These are phyloP conservation scores for Amanita muscaria DNA, from an alignment of 768 basidiomycete genomes.

Conservation along the genomic window DNA sequence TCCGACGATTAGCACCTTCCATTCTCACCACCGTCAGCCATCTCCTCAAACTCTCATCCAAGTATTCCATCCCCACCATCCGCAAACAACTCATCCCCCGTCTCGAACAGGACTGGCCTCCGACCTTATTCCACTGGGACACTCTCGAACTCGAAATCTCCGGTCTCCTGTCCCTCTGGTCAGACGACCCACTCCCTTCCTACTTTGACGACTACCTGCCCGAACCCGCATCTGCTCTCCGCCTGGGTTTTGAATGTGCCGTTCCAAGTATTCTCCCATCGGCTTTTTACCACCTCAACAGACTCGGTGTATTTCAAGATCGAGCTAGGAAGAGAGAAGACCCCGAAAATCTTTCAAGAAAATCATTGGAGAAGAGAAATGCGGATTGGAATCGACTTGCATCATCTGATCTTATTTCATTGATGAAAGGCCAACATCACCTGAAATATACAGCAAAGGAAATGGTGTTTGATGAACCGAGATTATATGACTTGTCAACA, in stretches of 20 bases:
- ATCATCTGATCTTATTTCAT: not conserved
- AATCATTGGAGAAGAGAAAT: not conserved
- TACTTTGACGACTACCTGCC: constrained; percentile 1
- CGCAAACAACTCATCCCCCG: not conserved
- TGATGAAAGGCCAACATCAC: not conserved
- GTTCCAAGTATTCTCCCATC: constrained; percentile 6
- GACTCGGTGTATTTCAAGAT: not conserved
- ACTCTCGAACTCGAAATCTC: not conserved
- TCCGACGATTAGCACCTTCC: not conserved
- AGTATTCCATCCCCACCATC: not conserved
- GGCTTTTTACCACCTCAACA: constrained; percentile 8
- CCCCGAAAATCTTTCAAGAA: not conserved
- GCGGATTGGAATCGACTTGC: not conserved
- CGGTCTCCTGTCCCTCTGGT: not conserved
- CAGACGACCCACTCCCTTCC: not conserved
- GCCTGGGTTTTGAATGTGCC: constrained; percentile 6
- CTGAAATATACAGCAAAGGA: not conserved
- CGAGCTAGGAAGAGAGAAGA: not conserved
- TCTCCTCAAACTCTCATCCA: not conserved
- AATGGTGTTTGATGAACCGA: not conserved
- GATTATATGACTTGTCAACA: not conserved
- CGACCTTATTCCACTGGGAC: not conserved
- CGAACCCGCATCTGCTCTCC: constrained; percentile 9
- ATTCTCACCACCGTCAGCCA: not conserved
- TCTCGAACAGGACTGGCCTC: not conserved